Evolutionary conservation across 2,329 filamentous ascomycete genomes (phyloP).

Genomic region (Clarireedia sp.): DNA sequence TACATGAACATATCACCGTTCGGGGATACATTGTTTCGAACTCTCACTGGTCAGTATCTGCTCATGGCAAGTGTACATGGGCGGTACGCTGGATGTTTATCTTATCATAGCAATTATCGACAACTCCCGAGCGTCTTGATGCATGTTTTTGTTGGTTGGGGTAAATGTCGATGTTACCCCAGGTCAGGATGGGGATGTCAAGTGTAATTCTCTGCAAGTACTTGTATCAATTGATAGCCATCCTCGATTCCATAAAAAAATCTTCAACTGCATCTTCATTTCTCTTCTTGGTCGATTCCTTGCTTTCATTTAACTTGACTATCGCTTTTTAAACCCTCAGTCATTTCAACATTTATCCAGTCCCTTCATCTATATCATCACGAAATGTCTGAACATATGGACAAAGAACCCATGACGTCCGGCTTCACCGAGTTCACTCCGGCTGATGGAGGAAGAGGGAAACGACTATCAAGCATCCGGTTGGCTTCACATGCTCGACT

Average conservation of each 20-base stretch:
- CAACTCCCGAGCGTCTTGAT: neutral
- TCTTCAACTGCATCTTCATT: too few relatives aligned
- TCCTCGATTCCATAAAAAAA: too few relatives aligned
- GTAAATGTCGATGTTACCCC: neutral
- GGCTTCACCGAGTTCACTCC: constrained; percentile 1
- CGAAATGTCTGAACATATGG: constrained; percentile 6
- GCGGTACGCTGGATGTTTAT: neutral
- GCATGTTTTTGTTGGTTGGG: neutral
- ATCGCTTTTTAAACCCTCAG: neutral
- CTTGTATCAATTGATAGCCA: neutral
- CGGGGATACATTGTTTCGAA: neutral
- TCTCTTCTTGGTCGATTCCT: too few relatives aligned
- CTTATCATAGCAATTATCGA: neutral
- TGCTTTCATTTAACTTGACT: too few relatives aligned
- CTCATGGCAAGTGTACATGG: neutral
- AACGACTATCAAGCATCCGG: constrained; percentile 31
- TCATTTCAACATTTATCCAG: neutral
- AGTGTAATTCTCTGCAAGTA: neutral
- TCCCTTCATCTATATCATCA: neutral
- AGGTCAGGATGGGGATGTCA: neutral
- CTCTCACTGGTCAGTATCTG: neutral
- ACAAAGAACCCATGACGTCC: neutral
- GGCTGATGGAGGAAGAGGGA: constrained; percentile 3
- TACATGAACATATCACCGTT: neutral
- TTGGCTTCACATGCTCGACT: constrained; percentile 31